Evolutionary conservation across 306 rosid species (phyloP).

Genomic region (Luffa aegyptiaca): DNA sequence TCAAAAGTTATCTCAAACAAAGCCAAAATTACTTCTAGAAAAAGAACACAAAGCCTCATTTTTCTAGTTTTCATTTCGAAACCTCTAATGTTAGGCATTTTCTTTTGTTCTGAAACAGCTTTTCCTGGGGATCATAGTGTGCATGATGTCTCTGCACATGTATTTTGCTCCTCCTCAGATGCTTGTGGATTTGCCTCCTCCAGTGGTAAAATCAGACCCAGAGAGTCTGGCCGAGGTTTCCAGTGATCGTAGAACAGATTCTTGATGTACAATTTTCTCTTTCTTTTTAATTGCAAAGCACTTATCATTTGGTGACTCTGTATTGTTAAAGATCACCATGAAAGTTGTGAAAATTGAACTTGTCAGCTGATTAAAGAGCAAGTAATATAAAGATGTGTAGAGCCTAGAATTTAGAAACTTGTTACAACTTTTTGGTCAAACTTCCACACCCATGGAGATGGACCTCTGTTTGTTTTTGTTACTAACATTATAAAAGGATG

Average conservation of each 20-base stretch:
- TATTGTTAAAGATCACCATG: background rate
- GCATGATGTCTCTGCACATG: conserved; percentile 96
- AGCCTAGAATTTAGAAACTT: background rate
- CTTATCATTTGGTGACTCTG: background rate
- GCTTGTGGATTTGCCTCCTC: conserved; percentile 67
- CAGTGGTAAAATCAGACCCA: conserved; percentile 46
- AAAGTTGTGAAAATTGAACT: conserved; percentile 1
- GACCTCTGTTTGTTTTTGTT: background rate
- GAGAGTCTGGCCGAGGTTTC: conserved; percentile 56
- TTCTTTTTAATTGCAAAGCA: background rate
- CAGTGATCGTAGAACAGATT: conserved; percentile 24
- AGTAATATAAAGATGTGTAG: conserved; percentile 2
- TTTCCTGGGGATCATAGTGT: conserved; percentile 71
- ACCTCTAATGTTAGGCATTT: background rate
- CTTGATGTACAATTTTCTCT: conserved; percentile 23
- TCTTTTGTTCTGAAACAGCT: conserved; percentile 43
- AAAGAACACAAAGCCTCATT: background rate
- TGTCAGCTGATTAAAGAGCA: background rate
- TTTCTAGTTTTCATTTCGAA: background rate
- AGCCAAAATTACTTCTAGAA: background rate
- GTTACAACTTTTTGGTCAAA: background rate
- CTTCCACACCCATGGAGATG: background rate
- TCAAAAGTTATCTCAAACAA: background rate
- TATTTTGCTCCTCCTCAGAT: conserved; percentile 75
- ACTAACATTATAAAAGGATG: background rate